Conservation (phyloP, 1,284 basidiomycete species). For the Neolentinus lepideus region DNA sequence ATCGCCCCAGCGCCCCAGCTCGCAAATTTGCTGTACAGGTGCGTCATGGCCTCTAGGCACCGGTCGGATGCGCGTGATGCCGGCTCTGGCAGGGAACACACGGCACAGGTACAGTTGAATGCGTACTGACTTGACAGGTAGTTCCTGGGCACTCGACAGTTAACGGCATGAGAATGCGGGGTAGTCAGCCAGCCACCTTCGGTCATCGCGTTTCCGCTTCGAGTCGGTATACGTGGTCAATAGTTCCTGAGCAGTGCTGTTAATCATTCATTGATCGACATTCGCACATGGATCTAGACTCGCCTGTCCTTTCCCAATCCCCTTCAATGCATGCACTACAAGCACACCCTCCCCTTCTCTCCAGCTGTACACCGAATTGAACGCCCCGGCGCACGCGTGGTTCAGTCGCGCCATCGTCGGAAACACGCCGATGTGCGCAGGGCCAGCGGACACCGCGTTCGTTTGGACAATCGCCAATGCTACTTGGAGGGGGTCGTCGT, state of each 20-base stretch:
- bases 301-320: constrained; percentile 37
- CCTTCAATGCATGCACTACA: constrained; percentile 49
- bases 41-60: constrained; percentile 36
- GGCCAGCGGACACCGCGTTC: constrained; percentile 49
- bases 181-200: constrained; percentile 41
- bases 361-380: constrained; percentile 58
- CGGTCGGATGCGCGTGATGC: constrained; percentile 42
- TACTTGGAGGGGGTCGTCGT: constrained; percentile 27
- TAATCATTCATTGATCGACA: neutral
- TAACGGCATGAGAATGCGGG: neutral
- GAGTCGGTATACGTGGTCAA: constrained; percentile 54
- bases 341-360: constrained; percentile 35
- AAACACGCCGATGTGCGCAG: constrained; percentile 44
- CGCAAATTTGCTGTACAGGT: constrained; percentile 34
- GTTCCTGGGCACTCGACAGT: constrained; percentile 23
- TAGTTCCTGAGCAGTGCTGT: constrained; percentile 31
- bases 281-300: constrained; percentile 16
- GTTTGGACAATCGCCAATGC: constrained; percentile 58
- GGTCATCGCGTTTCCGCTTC: constrained; percentile 28
- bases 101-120: constrained; percentile 49
- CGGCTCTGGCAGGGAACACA: constrained; percentile 42
- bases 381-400: constrained; percentile 56
- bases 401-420: constrained; percentile 56
- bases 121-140: constrained; percentile 43
- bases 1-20: constrained; percentile 38